Conservation (phyloP, 345 rosid genomes). For the Hevea brasiliensis region DNA sequence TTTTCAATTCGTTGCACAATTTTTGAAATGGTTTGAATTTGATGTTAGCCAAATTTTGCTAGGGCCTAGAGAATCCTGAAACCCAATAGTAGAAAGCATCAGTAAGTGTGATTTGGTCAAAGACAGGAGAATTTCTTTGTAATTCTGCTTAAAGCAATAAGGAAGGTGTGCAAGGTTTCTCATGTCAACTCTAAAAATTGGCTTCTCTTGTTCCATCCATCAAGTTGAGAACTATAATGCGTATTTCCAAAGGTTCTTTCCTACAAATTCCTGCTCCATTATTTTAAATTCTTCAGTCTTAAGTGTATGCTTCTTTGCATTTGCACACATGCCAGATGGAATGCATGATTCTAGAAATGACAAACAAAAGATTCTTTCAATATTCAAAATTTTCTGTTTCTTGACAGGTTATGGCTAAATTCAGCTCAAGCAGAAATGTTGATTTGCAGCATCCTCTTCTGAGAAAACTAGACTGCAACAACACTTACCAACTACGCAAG, state of each 20-base stretch:
- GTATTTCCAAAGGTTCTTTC: neutral
- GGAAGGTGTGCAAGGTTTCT: neutral
- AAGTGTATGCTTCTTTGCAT: neutral
- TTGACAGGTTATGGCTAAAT: neutral
- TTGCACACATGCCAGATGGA: neutral
- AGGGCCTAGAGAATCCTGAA: neutral
- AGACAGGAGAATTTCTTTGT: neutral
- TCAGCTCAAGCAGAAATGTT: conserved; percentile 6
- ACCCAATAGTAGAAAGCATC: neutral
- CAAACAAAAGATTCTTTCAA: neutral
- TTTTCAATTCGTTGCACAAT: neutral
- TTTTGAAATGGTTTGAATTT: neutral
- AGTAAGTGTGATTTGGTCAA: neutral
- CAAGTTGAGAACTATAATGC: neutral
- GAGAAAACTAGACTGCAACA: neutral
- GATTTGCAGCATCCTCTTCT: neutral
- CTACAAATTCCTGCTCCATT: neutral
- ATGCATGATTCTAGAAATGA: neutral
- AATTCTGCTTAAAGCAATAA: neutral
- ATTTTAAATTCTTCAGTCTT: neutral
- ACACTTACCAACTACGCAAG: neutral
- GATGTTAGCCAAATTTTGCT: neutral
- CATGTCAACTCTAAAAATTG: neutral
- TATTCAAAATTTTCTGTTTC: neutral
- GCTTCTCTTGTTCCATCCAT: neutral